Percentiles rank a stretch among this genome's conserved stretches.
phyloP scores from a whole-genome alignment of 192 early-diverging fungal genomes.

The Coemansia sp. region DNA sequence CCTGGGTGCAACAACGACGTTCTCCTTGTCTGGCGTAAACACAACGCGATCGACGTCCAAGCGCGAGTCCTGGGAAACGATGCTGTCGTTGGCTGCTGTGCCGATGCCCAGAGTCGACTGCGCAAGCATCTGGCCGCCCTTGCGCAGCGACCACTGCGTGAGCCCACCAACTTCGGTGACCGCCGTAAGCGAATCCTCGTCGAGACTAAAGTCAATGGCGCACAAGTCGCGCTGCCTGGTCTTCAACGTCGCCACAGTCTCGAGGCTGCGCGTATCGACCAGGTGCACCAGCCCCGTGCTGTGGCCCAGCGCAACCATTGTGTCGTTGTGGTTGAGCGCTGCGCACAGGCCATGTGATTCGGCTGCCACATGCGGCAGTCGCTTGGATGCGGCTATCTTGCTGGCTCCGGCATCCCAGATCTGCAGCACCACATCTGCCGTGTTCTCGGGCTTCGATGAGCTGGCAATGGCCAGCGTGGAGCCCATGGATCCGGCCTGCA shows the following conservation, averaged over 20 bases:
- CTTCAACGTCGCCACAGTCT: conserved; percentile 34
- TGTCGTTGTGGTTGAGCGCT: conserved; percentile 52
- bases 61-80: conserved; percentile 27
- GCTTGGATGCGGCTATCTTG: conserved; percentile 23
- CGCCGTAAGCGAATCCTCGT: conserved; percentile 43
- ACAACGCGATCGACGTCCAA: conserved; percentile 39
- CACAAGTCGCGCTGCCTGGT: conserved; percentile 38
- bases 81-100: background rate
- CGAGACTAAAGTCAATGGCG: conserved; percentile 34
- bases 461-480: conserved; percentile 41
- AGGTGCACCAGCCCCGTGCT: conserved; percentile 36
- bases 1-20: conserved; percentile 38
- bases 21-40: conserved; percentile 50
- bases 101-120: conserved; percentile 38
- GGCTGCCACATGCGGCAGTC: conserved; percentile 10
- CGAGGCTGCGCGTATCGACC: conserved; percentile 43
- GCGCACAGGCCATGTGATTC: conserved; percentile 49
- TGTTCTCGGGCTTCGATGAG: conserved; percentile 46
- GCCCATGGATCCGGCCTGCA: conserved; percentile 38
- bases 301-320: conserved; percentile 39
- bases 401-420: conserved; percentile 50
- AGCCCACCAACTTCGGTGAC: conserved; percentile 47
- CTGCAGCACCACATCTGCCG: conserved; percentile 33
- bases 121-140: conserved; percentile 37
- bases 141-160: conserved; percentile 52